Evolutionary conservation across 768 basidiomycete genomes (phyloP).

Genomic region (Omphalotus guepiniiformis): DNA sequence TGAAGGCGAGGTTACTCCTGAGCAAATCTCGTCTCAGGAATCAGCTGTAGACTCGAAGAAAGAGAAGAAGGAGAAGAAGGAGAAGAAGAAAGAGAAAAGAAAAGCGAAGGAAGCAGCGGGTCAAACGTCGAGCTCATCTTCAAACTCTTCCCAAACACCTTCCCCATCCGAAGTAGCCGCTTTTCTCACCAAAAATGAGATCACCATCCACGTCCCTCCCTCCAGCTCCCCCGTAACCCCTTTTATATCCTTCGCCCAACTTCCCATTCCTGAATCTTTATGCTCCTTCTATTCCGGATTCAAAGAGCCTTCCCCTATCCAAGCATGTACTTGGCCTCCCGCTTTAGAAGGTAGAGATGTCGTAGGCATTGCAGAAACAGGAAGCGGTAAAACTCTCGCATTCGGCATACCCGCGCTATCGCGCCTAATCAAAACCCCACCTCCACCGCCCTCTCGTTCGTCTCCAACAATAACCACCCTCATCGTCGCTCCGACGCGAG

Average conservation of each 20-base stretch:
- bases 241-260: constrained; percentile 67
- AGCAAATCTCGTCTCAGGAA: constrained; percentile 1
- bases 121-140: no score
- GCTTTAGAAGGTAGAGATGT: constrained; percentile 81
- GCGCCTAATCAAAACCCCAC: constrained; percentile 45
- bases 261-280: constrained; percentile 63
- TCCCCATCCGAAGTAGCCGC: constrained; percentile 43
- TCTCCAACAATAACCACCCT: constrained; percentile 53
- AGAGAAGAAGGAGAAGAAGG: constrained; percentile 29
- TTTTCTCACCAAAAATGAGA: constrained; percentile 68
- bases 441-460: constrained; percentile 25
- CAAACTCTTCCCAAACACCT: constrained; percentile 18
- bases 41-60: constrained; percentile 2
- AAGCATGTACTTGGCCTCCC: constrained; percentile 93
- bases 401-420: constrained; percentile 91
- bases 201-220: constrained; percentile 62
- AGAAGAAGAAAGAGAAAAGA: constrained; percentile 25
- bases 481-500: constrained; percentile 91
- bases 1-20: constrained; percentile 13
- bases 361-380: constrained; percentile 95
- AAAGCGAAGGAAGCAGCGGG: no score
- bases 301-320: constrained; percentile 90
- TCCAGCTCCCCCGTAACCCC: constrained; percentile 51
- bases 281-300: constrained; percentile 61
- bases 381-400: constrained; percentile 94